Evolutionary conservation across 2,329 filamentous ascomycete genomes (phyloP).

Genomic region (Cladorrhinum sp.): DNA sequence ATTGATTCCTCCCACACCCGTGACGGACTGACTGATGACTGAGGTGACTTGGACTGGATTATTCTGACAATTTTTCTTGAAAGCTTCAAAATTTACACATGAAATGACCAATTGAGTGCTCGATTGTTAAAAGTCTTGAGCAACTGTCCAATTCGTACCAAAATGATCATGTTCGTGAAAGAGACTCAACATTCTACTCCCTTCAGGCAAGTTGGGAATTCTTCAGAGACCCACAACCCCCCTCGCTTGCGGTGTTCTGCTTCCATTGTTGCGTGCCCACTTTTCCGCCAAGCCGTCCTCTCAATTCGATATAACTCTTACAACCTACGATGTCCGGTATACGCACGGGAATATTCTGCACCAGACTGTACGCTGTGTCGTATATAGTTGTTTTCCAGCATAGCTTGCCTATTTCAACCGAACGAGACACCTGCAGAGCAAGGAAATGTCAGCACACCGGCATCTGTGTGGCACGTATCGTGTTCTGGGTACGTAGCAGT

Average conservation of each 20-base stretch:
- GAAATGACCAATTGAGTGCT: not conserved
- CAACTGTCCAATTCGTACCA: not conserved
- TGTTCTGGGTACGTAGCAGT: conserved; percentile 1
- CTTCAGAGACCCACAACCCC: conserved; percentile 4
- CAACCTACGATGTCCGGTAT: not conserved
- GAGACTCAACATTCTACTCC: not conserved
- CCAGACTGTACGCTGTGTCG: not conserved
- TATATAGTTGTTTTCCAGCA: not conserved
- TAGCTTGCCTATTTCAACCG: not conserved
- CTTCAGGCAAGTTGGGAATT: not conserved
- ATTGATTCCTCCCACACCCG: conserved; percentile 3
- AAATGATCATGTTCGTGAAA: not conserved
- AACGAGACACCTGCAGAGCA: not conserved
- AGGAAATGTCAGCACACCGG: conserved; percentile 1
- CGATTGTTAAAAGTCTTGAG: not conserved
- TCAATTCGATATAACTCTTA: not conserved
- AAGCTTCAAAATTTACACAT: not conserved
- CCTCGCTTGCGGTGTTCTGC: conserved; percentile 6
- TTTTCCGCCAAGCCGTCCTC: not conserved
- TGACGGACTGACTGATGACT: not conserved
- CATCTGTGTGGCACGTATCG: conserved; percentile 3
- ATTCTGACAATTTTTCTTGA: not conserved
- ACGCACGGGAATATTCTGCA: not conserved
- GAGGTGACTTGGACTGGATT: not conserved
- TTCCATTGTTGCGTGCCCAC: not conserved